phyloP scores from a whole-genome alignment of 306 rosid genomes.

The Vicia villosa region DNA sequence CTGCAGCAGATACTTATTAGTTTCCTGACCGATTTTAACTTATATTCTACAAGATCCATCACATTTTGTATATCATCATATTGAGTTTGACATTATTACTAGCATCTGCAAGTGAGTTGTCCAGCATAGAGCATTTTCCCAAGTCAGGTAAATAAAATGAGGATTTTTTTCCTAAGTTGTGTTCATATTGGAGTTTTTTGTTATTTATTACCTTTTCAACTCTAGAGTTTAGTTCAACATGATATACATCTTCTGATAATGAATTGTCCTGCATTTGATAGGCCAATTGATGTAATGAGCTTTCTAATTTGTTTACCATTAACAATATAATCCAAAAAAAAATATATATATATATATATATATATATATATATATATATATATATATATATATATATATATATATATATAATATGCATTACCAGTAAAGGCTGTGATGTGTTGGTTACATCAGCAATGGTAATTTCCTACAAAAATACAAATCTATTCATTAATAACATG shows the following conservation, averaged over 20 bases:
- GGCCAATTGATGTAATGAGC: conserved; percentile 17
- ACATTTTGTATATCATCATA: conserved; percentile 22
- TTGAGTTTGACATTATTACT: conserved; percentile 15
- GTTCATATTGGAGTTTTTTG: background rate
- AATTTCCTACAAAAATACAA: conserved; percentile 33
- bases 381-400: too few relatives aligned
- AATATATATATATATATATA: too few relatives aligned
- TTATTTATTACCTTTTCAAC: conserved; percentile 46
- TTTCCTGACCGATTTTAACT: conserved; percentile 19
- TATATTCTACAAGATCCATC: conserved; percentile 26
- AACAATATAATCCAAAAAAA: background rate
- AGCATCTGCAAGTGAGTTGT: conserved; percentile 21
- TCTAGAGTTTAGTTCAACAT: conserved; percentile 27
- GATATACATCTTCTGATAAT: conserved; percentile 24
- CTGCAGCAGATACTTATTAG: conserved; percentile 39
- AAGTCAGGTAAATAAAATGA: background rate
- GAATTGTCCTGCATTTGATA: conserved; percentile 46
- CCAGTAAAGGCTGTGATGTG: conserved; percentile 22
- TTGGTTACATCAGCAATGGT: conserved; percentile 26
- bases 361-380: too few relatives aligned
- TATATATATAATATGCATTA: conserved; percentile 4
- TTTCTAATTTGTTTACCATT: conserved; percentile 10
- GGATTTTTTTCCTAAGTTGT: conserved; percentile 10
- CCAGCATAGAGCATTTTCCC: conserved; percentile 24
- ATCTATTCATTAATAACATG: conserved; percentile 2